These are phyloP conservation scores for Colletotrichum sp. DNA, from an alignment of 2,329 filamentous ascomycete genomes.

Conservation along the genomic window DNA sequence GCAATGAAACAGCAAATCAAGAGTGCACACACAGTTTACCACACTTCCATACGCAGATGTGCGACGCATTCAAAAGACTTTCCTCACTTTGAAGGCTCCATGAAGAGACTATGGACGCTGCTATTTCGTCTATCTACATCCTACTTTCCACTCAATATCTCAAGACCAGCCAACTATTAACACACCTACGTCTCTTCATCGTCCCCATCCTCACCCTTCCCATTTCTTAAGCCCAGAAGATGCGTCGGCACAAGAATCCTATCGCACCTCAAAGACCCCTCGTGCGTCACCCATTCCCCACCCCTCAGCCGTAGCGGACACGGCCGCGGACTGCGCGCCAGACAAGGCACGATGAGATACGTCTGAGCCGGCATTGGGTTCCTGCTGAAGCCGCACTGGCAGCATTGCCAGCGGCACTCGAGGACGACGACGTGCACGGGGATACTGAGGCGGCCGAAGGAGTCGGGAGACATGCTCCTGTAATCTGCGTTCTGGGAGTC, in stretches of 20 bases:
- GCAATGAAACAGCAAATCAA: not conserved
- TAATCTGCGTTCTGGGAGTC: not conserved
- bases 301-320: not conserved
- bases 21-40: too few relatives aligned
- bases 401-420: not conserved
- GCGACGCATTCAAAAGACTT: not conserved
- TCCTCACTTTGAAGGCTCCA: not conserved
- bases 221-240: not conserved
- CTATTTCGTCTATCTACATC: not conserved
- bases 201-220: not conserved
- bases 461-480: not conserved
- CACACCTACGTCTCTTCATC: not conserved
- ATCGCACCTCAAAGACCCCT: not conserved
- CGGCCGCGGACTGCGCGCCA: not conserved
- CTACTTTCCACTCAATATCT: not conserved
- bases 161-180: not conserved
- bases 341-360: not conserved
- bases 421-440: not conserved
- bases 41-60: too few relatives aligned
- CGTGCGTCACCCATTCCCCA: not conserved
- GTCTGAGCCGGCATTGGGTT: not conserved
- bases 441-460: not conserved
- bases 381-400: not conserved
- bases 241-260: not conserved
- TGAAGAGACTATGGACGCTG: rapidly evolving